These are phyloP conservation scores for Synchytrium microbalum DNA, from an alignment of 371 early-diverging fungal genomes.

Conservation along the genomic window DNA sequence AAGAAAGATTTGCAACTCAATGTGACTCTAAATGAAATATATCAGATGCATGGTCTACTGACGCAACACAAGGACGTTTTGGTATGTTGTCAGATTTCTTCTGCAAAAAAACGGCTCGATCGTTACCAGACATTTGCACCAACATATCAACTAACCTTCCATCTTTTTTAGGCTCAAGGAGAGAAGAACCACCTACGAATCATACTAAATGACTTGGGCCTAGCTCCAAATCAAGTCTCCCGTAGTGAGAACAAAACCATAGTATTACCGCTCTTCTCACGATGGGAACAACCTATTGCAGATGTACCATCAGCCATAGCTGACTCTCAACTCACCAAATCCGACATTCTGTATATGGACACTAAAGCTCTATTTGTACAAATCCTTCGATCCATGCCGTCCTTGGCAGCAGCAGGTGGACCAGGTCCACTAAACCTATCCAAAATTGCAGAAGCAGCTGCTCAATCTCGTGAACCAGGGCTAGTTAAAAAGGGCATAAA, in stretches of 20 bases:
- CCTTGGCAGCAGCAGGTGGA: slow-evolving; percentile 6
- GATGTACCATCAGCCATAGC: slow-evolving; percentile 58
- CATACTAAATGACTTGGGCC: slow-evolving; percentile 68
- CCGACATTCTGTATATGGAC: slow-evolving; percentile 91
- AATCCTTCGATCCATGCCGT: slow-evolving; percentile 60
- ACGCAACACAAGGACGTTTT: slow-evolving; percentile 72
- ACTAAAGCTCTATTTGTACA: slow-evolving; percentile 90
- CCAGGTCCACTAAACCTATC: slow-evolving; percentile 45
- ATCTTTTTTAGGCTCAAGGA: slow-evolving; percentile 48
- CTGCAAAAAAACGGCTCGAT: background rate
- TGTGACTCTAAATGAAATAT: slow-evolving; percentile 89
- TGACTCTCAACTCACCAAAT: slow-evolving; percentile 80
- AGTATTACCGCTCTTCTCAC: slow-evolving; percentile 74
- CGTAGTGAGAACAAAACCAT: slow-evolving; percentile 79
- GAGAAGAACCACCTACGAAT: slow-evolving; percentile 73
- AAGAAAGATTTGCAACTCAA: slow-evolving; percentile 81
- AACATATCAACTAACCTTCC: background rate
- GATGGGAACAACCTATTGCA: slow-evolving; percentile 83
- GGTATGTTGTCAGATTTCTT: slow-evolving; percentile 20
- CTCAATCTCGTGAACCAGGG: slow-evolving; percentile 74
- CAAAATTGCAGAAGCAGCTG: slow-evolving; percentile 76
- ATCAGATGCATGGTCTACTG: slow-evolving; percentile 78
- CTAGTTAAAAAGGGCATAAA: slow-evolving; percentile 87
- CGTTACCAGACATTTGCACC: no score
- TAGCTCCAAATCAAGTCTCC: slow-evolving; percentile 67